phyloP scores from a whole-genome alignment of 1,284 basidiomycete species.

The Salmacisia buchloeana region DNA sequence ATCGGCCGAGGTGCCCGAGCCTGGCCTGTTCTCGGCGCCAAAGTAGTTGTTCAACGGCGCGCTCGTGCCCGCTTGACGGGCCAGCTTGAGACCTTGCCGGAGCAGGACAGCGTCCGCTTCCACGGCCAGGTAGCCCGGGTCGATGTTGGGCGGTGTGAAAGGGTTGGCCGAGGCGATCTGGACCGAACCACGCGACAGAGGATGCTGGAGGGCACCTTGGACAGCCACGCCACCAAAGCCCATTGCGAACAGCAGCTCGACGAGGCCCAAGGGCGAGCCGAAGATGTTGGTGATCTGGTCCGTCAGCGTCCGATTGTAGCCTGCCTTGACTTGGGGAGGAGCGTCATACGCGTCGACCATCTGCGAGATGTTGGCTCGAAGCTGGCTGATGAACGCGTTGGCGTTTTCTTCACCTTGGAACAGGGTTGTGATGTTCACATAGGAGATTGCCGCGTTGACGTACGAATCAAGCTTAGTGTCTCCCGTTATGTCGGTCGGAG shows the following conservation, averaged over 20 bases:
- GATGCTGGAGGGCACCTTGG: slow-evolving; percentile 36
- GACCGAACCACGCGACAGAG: slow-evolving; percentile 42
- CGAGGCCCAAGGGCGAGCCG: slow-evolving; percentile 19
- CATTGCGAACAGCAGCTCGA: slow-evolving; percentile 40
- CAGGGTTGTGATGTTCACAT: slow-evolving; percentile 30
- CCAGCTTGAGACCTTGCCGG: slow-evolving; percentile 31
- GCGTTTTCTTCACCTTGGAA: background rate
- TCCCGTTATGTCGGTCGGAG: slow-evolving; percentile 18
- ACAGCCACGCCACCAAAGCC: slow-evolving; percentile 28
- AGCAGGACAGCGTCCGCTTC: slow-evolving; percentile 31
- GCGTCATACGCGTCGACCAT: slow-evolving; percentile 55
- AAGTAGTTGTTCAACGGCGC: slow-evolving; percentile 22
- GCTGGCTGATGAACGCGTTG: background rate
- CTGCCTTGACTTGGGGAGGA: slow-evolving; percentile 58
- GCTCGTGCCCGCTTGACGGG: slow-evolving; percentile 26
- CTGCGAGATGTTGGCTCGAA: slow-evolving; percentile 42
- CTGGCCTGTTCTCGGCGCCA: slow-evolving; percentile 19
- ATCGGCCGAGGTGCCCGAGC: slow-evolving; percentile 17
- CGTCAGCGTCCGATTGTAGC: slow-evolving; percentile 63
- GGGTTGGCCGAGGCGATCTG: slow-evolving; percentile 28
- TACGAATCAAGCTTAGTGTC: slow-evolving; percentile 26
- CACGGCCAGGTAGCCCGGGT: slow-evolving; percentile 37
- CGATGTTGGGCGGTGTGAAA: slow-evolving; percentile 32
- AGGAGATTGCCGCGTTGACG: slow-evolving; percentile 38
- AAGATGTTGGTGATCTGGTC: slow-evolving; percentile 50